phyloP scores from a whole-genome alignment of 257 asterid species.

The Cynanchum wilfordii region DNA sequence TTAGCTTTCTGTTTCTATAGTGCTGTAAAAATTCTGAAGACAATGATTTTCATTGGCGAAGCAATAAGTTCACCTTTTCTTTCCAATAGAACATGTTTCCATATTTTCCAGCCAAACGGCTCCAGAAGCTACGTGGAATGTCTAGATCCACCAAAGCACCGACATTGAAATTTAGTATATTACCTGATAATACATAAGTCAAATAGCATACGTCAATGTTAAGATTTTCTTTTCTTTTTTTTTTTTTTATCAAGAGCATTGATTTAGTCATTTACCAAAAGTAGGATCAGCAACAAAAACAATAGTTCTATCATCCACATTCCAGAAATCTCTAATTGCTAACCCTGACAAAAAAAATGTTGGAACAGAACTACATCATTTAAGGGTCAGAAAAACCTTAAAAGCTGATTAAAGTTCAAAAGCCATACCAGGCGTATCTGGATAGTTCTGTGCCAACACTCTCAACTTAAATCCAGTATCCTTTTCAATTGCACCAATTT shows the following conservation, averaged over 20 bases:
- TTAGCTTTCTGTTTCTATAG: background rate
- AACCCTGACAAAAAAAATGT: constrained; percentile 39
- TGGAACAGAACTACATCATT: background rate
- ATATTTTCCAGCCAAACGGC: constrained; percentile 82
- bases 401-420: constrained; percentile 4
- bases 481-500: constrained; percentile 68
- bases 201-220: constrained; percentile 4
- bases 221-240: too few species aligned
- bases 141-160: constrained; percentile 89
- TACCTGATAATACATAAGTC: constrained; percentile 43
- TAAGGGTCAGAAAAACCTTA: background rate
- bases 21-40: background rate
- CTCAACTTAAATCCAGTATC: constrained; percentile 85
- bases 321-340: constrained; percentile 87
- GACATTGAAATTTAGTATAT: constrained; percentile 81
- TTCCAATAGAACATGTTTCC: constrained; percentile 95
- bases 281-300: constrained; percentile 97
- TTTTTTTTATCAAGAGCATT: background rate
- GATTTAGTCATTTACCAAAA: constrained; percentile 46
- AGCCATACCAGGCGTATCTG: constrained; percentile 77
- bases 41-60: background rate
- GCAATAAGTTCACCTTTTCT: constrained; percentile 51
- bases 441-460: constrained; percentile 90
- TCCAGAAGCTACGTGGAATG: constrained; percentile 94
- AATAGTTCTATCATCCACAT: constrained; percentile 80